Conservation (phyloP, 106 monocot species). For the Dioscorea zingiberensis region DNA sequence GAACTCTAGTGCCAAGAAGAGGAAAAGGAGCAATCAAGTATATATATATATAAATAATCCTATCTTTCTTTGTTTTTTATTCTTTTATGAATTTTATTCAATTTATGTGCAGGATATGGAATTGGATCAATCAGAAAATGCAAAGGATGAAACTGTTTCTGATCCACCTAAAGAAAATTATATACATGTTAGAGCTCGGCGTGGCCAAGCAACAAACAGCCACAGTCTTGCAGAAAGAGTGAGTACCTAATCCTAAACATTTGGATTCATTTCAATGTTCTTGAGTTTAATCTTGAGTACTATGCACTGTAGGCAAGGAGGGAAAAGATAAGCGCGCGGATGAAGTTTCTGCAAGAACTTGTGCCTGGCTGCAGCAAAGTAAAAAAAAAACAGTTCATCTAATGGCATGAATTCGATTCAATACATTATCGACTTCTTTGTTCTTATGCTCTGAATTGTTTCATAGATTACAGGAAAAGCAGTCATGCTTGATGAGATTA, state of each 20-base stretch:
- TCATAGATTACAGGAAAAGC: no score
- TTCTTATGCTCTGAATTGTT: no score
- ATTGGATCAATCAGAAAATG: constrained; percentile 20
- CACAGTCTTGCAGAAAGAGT: no score
- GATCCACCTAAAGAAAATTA: constrained; percentile 28
- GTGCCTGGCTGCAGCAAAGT: constrained; percentile 94
- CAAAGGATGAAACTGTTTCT: constrained; percentile 18
- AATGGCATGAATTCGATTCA: no score
- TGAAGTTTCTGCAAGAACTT: constrained; percentile 95
- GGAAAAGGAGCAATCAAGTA: constrained; percentile 26
- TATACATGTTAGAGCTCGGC: constrained; percentile 32
- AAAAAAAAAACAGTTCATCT: no score
- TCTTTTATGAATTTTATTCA: not conserved
- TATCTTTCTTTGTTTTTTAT: no score
- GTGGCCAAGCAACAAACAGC: constrained; percentile 42
- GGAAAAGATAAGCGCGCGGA: constrained; percentile 81
- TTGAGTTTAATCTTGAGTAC: no score
- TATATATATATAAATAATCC: no score
- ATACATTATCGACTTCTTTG: no score
- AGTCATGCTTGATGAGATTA: no score
- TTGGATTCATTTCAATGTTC: no score
- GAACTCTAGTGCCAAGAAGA: constrained; percentile 18
- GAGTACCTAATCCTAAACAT: not conserved
- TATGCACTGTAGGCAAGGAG: constrained; percentile 62
- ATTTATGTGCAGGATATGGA: constrained; percentile 15